A percentile compares a stretch with the other conserved stretches of the same genome.
These are phyloP conservation scores for Ambrosiella cleistominuta DNA, from an alignment of 2,329 filamentous ascomycete genomes.

Conservation along the genomic window DNA sequence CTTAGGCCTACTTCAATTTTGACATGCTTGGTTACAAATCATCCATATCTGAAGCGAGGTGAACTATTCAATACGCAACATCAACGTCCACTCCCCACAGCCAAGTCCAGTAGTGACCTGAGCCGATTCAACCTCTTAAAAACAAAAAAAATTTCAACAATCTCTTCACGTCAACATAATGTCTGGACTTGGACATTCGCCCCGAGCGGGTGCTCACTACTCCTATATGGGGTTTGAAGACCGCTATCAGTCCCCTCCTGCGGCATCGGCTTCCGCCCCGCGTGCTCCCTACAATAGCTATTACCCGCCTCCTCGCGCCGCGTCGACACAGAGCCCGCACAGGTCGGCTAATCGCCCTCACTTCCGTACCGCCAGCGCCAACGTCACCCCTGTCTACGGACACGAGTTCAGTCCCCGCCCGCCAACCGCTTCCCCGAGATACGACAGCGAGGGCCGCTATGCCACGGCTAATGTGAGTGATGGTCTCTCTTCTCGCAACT, in stretches of 20 bases:
- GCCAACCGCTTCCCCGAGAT: conserved; percentile 39
- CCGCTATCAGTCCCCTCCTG: conserved; percentile 7
- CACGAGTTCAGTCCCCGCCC: conserved; percentile 24
- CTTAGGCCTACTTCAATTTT: neutral
- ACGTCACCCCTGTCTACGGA: conserved; percentile 5
- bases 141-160: neutral
- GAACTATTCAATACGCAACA: too few species aligned
- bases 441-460: conserved; percentile 45
- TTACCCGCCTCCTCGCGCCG: conserved; percentile 1
- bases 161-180: conserved; percentile 2
- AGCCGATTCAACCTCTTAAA: neutral
- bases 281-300: conserved; percentile 3
- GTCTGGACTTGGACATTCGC: conserved; percentile 8
- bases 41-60: too few species aligned
- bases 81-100: neutral
- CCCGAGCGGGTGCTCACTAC: conserved; percentile 1
- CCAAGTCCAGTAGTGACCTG: conserved; percentile 1
- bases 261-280: conserved; percentile 7
- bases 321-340: conserved; percentile 10
- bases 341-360: conserved; percentile 13
- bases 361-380: conserved; percentile 10
- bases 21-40: too few species aligned
- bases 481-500: conserved; percentile 29
- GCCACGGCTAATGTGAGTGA: conserved; percentile 49
- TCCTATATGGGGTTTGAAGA: neutral